These are phyloP conservation scores for Amphibolis antarctica DNA, from an alignment of 106 monocot species.

Conservation along the genomic window DNA sequence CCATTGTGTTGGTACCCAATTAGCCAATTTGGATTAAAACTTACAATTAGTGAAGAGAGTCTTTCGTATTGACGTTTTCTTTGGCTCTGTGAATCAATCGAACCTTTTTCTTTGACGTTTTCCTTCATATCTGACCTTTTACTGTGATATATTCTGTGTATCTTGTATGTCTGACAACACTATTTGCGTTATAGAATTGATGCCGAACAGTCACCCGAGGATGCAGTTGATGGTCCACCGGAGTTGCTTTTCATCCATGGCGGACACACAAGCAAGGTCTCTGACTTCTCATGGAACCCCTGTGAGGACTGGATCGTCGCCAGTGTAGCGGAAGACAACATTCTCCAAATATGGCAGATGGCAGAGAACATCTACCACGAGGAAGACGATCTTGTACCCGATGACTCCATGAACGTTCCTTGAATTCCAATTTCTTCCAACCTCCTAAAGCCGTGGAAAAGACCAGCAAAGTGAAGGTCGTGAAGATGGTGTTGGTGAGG, in stretches of 20 bases:
- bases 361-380: conserved; percentile 97
- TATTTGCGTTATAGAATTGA: conserved; percentile 43
- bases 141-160: too few species aligned
- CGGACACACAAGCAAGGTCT: conserved; percentile 97
- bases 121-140: too few species aligned
- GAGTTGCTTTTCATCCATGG: conserved; percentile 93
- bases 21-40: too few species aligned
- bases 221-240: conserved; percentile 89
- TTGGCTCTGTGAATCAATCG: too few species aligned
- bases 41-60: too few species aligned
- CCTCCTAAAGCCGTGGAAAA: background rate
- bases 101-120: too few species aligned
- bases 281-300: conserved; percentile 97
- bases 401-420: conserved; percentile 26
- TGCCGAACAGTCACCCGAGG: conserved; percentile 75
- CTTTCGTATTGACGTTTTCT: too few species aligned
- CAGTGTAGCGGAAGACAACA: conserved; percentile 95
- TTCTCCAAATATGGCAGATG: conserved; percentile 99
- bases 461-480: too few species aligned
- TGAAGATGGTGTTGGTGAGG: too few species aligned
- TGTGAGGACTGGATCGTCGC: conserved; percentile 81
- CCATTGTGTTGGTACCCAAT: too few species aligned
- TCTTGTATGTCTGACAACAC: too few species aligned
- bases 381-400: conserved; percentile 40
- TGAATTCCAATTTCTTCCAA: background rate